A percentile compares a stretch with the other conserved stretches of the same genome.
Evolutionary conservation across 148 eudicot species (phyloP).

Genomic region (Polygonum aviculare): DNA sequence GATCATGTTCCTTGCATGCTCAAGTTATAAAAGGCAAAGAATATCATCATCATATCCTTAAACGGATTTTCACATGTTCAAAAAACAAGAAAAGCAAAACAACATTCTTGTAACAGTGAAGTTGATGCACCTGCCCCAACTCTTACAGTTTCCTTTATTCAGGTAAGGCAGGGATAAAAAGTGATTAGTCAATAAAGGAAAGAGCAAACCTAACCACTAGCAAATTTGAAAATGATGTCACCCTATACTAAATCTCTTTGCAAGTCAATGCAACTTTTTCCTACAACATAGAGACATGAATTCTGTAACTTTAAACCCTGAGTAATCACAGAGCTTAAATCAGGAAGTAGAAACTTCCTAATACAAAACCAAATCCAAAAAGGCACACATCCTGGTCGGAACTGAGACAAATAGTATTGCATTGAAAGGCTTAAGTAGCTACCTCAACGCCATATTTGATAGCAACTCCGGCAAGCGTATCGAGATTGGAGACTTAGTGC

Average conservation of each 20-base stretch:
- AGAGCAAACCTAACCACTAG: neutral
- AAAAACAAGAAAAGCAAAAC: neutral
- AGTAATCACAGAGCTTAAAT: neutral
- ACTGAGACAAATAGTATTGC: neutral
- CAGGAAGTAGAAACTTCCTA: neutral
- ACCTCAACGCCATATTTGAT: slow-evolving; percentile 94
- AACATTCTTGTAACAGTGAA: neutral
- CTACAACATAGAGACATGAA: neutral
- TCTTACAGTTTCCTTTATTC: neutral
- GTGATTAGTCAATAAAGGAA: neutral
- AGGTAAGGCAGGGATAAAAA: neutral
- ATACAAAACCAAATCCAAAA: neutral
- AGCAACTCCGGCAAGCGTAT: slow-evolving; percentile 82
- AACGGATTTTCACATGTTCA: neutral
- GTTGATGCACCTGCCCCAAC: neutral
- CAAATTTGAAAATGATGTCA: neutral
- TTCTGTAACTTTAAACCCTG: neutral
- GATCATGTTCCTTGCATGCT: neutral
- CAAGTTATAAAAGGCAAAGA: neutral
- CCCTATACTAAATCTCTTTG: neutral
- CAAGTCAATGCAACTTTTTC: neutral
- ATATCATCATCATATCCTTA: neutral
- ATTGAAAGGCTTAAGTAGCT: slow-evolving; percentile 29
- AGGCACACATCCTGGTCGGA: neutral
- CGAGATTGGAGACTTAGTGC: slow-evolving; percentile 60